Conservation (phyloP, 2,329 filamentous ascomycete species). For the Cryphonectria radicalis region DNA sequence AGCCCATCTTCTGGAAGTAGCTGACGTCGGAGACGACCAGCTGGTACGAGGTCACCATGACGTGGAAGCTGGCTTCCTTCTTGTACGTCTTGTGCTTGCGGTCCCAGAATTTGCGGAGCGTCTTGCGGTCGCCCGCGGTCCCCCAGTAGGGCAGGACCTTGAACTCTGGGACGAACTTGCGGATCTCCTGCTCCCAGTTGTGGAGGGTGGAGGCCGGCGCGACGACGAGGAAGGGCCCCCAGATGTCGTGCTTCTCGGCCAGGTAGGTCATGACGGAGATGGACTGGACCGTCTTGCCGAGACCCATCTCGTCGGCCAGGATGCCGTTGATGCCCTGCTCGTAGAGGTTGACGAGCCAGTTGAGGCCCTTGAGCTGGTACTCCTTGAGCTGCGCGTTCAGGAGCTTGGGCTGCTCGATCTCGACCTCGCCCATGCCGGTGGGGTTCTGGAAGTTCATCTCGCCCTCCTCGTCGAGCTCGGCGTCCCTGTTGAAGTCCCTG, state of each 20-base stretch:
- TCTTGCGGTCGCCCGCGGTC: slow-evolving; percentile 89
- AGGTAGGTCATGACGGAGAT: slow-evolving; percentile 99
- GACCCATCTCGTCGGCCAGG: slow-evolving; percentile 98
- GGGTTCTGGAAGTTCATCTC: slow-evolving; percentile 99
- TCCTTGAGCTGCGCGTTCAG: slow-evolving; percentile 95
- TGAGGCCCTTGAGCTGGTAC: slow-evolving; percentile 98
- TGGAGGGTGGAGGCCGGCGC: slow-evolving; percentile 94
- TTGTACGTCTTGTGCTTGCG: slow-evolving; percentile 96
- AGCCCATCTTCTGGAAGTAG: slow-evolving; percentile 99
- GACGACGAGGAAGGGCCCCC: slow-evolving; percentile 96
- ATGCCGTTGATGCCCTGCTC: slow-evolving; percentile 99
- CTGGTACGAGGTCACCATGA: slow-evolving; percentile 96
- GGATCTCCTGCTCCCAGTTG: slow-evolving; percentile 99
- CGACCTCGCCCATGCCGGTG: slow-evolving; percentile 89
- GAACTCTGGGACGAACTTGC: slow-evolving; percentile 89
- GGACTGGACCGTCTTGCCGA: slow-evolving; percentile 97
- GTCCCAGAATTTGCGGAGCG: slow-evolving; percentile 98
- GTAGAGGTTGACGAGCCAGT: slow-evolving; percentile 98
- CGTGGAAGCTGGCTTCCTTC: slow-evolving; percentile 91
- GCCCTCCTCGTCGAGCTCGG: slow-evolving; percentile 81
- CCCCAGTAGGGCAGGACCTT: slow-evolving; percentile 99
- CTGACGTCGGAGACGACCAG: slow-evolving; percentile 93
- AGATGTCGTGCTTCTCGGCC: slow-evolving; percentile 95
- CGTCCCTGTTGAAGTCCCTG: slow-evolving; percentile 83
- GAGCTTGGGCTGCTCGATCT: slow-evolving; percentile 92